Percentiles rank a stretch among this genome's conserved stretches.
phyloP scores from a whole-genome alignment of 208 protist genomes.

The Leishmania amazonensis region DNA sequence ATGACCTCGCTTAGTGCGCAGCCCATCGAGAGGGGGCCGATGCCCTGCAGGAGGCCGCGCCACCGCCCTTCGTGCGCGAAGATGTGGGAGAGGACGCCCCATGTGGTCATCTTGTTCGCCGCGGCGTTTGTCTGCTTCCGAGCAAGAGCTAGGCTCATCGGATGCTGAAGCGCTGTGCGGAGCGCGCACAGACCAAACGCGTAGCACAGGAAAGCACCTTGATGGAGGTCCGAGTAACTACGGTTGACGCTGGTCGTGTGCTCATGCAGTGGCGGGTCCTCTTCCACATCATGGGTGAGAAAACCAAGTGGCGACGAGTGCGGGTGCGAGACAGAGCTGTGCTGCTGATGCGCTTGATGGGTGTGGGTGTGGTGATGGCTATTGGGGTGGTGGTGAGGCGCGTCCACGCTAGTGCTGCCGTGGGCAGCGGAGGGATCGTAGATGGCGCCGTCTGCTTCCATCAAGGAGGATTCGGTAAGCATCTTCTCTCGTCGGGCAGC shows the following conservation, averaged over 20 bases:
- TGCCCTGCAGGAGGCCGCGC: conserved; percentile 58
- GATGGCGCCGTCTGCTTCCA: not conserved
- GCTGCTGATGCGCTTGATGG: not conserved
- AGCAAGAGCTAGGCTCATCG: conserved; percentile 79
- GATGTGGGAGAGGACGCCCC: conserved; percentile 41
- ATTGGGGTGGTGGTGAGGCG: not conserved
- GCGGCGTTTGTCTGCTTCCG: conserved; percentile 68
- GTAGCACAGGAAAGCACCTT: conserved; percentile 52
- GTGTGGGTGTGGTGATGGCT: not conserved
- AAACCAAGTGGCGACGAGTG: conserved; percentile 20
- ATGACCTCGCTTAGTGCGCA: conserved; percentile 81
- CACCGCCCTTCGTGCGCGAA: conserved; percentile 57
- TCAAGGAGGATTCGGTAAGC: conserved; percentile 14
- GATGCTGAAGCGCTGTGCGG: conserved; percentile 79
- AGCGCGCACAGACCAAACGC: conserved; percentile 66
- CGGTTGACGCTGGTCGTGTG: conserved; percentile 86
- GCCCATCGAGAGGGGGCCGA: conserved; percentile 62
- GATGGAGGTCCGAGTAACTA: conserved; percentile 73
- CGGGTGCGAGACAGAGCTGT: not conserved
- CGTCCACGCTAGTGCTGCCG: not conserved
- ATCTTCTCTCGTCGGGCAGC: not conserved
- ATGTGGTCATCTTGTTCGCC: conserved; percentile 36
- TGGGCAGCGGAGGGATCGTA: conserved; percentile 3
- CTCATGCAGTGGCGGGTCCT: conserved; percentile 31
- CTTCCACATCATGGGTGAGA: conserved; percentile 24